phyloP scores from a whole-genome alignment of 1,139 yeast species.

The Debaryomyces psychrophilus region DNA sequence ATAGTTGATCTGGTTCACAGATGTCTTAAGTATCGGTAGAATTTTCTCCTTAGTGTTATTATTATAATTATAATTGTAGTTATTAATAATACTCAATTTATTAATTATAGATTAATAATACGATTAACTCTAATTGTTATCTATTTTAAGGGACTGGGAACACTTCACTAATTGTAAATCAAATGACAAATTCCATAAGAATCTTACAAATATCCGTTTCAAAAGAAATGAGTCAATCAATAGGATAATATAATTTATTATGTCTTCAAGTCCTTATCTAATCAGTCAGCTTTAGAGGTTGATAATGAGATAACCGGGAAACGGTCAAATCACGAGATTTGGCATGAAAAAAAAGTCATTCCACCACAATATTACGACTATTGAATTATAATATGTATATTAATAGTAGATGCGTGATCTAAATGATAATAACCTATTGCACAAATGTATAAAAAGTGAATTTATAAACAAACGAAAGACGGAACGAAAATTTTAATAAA shows the following conservation, averaged over 20 bases:
- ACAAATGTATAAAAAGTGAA: constrained; percentile 9
- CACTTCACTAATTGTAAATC: neutral
- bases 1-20: neutral
- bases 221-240: neutral
- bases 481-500: constrained; percentile 1
- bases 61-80: too few species aligned
- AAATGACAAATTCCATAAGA: neutral
- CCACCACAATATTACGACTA: constrained; percentile 1
- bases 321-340: constrained; percentile 10
- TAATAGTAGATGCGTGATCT: constrained; percentile 5
- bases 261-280: constrained; percentile 8
- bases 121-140: too few species aligned
- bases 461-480: constrained; percentile 5
- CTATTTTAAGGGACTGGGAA: too few species aligned
- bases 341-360: neutral
- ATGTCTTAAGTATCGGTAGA: too few species aligned
- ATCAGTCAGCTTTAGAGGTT: constrained; percentile 9
- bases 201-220: neutral
- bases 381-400: constrained; percentile 7
- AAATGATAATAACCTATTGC: constrained; percentile 11
- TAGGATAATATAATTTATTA: neutral
- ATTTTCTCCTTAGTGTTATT: too few species aligned
- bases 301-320: constrained; percentile 9
- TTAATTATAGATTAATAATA: too few species aligned
- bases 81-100: too few species aligned